Evolutionary conservation across 106 monocot genomes (phyloP).

Genomic region (Ottelia alismoides): DNA sequence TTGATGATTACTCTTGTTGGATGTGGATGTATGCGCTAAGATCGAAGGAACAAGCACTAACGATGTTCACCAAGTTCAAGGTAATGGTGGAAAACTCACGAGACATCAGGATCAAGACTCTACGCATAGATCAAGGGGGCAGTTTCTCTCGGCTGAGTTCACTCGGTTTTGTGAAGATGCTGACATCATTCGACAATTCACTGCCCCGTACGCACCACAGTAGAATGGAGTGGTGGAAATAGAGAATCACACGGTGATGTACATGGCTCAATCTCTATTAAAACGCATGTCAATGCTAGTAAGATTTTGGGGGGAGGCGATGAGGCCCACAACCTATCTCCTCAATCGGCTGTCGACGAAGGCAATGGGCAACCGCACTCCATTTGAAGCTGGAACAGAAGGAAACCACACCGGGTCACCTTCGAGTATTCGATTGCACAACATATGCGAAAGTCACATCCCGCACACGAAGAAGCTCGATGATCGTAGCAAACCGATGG

Average conservation of each 20-base stretch:
- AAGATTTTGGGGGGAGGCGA: constrained; percentile 14
- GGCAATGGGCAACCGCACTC: not conserved
- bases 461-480: constrained; percentile 7
- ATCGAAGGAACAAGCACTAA: not conserved
- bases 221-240: constrained; percentile 4
- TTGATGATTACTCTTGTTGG: not conserved
- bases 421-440: constrained; percentile 13
- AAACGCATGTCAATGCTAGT: constrained; percentile 3
- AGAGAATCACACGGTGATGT: constrained; percentile 7
- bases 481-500: constrained; percentile 3
- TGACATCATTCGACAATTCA: constrained; percentile 3
- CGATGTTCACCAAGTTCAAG: constrained; percentile 1
- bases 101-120: not conserved
- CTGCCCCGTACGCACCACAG: constrained; percentile 5
- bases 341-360: constrained; percentile 11
- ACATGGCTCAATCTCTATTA: constrained; percentile 2
- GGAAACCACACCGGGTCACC: constrained; percentile 5
- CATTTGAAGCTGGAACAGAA: constrained; percentile 10
- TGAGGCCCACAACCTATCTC: not conserved
- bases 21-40: constrained; percentile 1
- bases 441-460: constrained; percentile 1
- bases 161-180: not conserved
- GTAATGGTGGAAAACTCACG: not conserved
- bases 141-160: constrained; percentile 6
- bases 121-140: constrained; percentile 3